phyloP scores from a whole-genome alignment of 768 basidiomycete genomes.

The Psilocybe tampanensis region DNA sequence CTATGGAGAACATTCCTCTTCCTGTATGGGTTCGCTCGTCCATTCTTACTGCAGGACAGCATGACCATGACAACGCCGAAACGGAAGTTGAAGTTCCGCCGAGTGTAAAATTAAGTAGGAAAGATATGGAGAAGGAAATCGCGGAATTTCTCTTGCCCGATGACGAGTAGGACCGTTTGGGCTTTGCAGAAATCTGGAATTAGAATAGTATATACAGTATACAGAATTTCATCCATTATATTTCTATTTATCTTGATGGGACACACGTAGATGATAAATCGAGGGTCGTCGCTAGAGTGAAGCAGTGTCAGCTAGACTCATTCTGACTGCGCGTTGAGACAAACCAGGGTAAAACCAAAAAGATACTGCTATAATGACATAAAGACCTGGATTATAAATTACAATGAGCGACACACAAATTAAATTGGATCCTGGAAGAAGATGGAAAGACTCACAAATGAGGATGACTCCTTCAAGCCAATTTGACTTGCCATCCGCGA shows the following conservation, averaged over 20 bases:
- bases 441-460: conserved; percentile 47
- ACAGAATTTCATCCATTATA: neutral
- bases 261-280: conserved; percentile 2
- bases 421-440: neutral
- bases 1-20: conserved; percentile 25
- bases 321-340: neutral
- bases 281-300: conserved; percentile 1
- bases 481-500: conserved; percentile 87
- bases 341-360: conserved; percentile 72
- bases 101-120: conserved; percentile 28
- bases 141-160: conserved; percentile 23
- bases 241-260: neutral
- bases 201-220: neutral
- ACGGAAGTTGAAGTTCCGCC: conserved; percentile 19
- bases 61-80: conserved; percentile 2
- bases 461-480: conserved; percentile 89
- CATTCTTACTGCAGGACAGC: conserved; percentile 2
- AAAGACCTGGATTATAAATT: conserved; percentile 46
- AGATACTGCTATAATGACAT: conserved; percentile 70
- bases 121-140: conserved; percentile 40
- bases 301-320: neutral
- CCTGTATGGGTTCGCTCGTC: conserved; percentile 39
- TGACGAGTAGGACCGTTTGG: neutral
- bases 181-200: no score
- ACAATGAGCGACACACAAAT: neutral